phyloP scores from a whole-genome alignment of 1,139 yeast species.

The Suhomyces bribrorum region DNA sequence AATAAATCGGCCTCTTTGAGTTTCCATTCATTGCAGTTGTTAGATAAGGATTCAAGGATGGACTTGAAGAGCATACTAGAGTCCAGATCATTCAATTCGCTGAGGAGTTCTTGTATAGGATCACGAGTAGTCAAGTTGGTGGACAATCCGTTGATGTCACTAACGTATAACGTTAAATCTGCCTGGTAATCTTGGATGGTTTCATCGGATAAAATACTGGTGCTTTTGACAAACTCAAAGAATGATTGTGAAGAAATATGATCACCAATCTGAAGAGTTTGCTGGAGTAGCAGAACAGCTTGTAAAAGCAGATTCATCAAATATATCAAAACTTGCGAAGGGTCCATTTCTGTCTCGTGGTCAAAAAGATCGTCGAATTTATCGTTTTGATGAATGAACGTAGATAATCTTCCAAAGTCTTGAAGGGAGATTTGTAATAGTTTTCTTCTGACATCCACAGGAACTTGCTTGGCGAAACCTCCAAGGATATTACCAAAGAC shows the following conservation, averaged over 20 bases:
- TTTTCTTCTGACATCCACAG: conserved; percentile 20
- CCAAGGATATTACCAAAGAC: conserved; percentile 33
- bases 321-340: conserved; percentile 15
- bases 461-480: conserved; percentile 33
- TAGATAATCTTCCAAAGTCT: conserved; percentile 21
- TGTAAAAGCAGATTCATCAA: conserved; percentile 26
- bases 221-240: conserved; percentile 2
- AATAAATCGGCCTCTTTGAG: conserved; percentile 42
- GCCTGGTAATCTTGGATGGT: conserved; percentile 33
- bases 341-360: conserved; percentile 19
- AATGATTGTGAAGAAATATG: conserved; percentile 1
- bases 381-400: conserved; percentile 15
- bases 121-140: conserved; percentile 53
- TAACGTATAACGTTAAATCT: conserved; percentile 69
- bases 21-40: conserved; percentile 18
- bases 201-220: conserved; percentile 6
- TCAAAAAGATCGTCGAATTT: conserved; percentile 6
- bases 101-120: conserved; percentile 49
- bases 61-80: conserved; percentile 28
- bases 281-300: conserved; percentile 31
- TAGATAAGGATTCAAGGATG: conserved; percentile 13
- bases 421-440: conserved; percentile 19
- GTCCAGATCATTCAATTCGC: conserved; percentile 45
- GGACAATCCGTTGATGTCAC: conserved; percentile 69
- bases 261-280: conserved; percentile 21